phyloP scores from a whole-genome alignment of 83 land plant species.

The Picea abies region DNA sequence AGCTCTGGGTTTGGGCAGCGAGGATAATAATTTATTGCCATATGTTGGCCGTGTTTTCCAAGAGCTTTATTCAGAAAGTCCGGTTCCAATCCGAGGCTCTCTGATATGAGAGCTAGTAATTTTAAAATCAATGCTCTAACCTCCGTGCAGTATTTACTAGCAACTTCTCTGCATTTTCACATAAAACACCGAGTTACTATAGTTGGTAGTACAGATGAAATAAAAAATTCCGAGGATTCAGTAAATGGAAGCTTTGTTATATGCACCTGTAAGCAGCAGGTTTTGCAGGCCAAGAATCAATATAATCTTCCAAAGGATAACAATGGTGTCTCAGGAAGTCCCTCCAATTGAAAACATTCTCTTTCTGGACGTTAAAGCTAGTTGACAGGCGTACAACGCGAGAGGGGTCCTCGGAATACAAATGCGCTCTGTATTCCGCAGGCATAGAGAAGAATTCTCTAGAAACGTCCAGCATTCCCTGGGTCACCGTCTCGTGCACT shows the following conservation, averaged over 20 bases:
- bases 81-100: too few relatives aligned
- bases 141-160: conserved; percentile 36
- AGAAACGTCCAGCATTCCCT: conserved; percentile 21
- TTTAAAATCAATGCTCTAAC: conserved; percentile 36
- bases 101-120: conserved; percentile 31
- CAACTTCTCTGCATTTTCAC: conserved; percentile 37
- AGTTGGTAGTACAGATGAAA: too few relatives aligned
- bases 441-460: conserved; percentile 27
- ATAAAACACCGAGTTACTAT: background rate
- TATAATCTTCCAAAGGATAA: conserved; percentile 29
- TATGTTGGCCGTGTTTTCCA: conserved; percentile 59
- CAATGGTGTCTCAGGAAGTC: conserved; percentile 37
- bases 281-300: conserved; percentile 22
- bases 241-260: too few relatives aligned
- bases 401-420: conserved; percentile 29
- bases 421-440: conserved; percentile 19
- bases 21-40: conserved; percentile 71
- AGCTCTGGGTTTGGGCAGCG: conserved; percentile 68
- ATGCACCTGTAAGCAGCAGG: conserved; percentile 28
- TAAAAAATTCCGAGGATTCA: background rate
- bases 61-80: too few relatives aligned
- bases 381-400: conserved; percentile 32
- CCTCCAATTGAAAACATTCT: conserved; percentile 30
- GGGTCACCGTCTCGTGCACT: background rate
- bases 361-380: conserved; percentile 35